Conservation (phyloP, 2,329 filamentous ascomycete species). For the Fusarium algeriense region DNA sequence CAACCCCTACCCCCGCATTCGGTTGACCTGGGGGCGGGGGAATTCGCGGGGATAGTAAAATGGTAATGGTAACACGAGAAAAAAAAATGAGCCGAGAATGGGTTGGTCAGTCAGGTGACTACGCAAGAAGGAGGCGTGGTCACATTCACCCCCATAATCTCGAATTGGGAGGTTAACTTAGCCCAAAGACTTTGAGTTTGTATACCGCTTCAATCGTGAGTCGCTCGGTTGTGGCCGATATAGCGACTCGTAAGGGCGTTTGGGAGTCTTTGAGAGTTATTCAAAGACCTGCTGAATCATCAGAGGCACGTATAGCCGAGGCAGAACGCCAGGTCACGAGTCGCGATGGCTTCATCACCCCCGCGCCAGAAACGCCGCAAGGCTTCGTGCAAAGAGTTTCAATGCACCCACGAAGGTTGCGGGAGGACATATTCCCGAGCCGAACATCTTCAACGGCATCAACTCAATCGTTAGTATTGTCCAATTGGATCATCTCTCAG, state of each 20-base stretch:
- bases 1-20: constrained; percentile 23
- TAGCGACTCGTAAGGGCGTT: constrained; percentile 1
- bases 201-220: constrained; percentile 7
- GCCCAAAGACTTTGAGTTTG: constrained; percentile 13
- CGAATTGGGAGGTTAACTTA: constrained; percentile 20
- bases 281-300: not conserved
- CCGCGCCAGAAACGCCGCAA: constrained; percentile 50
- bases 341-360: constrained; percentile 46
- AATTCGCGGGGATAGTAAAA: constrained; percentile 36
- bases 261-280: not conserved
- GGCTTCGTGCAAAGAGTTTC: constrained; percentile 48
- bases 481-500: not conserved
- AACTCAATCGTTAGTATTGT: constrained; percentile 43
- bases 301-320: constrained; percentile 21
- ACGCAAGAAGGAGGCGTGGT: constrained; percentile 21
- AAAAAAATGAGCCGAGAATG: constrained; percentile 34
- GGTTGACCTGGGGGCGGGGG: constrained; percentile 27
- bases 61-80: not conserved
- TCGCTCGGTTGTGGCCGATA: not conserved
- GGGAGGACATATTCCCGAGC: constrained; percentile 47
- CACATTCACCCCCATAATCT: constrained; percentile 39
- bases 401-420: constrained; percentile 49
- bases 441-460: constrained; percentile 47
- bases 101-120: constrained; percentile 37
- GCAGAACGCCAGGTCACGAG: constrained; percentile 18